Evolutionary conservation across 345 rosid species (phyloP).

Genomic region (Litchi chinensis): DNA sequence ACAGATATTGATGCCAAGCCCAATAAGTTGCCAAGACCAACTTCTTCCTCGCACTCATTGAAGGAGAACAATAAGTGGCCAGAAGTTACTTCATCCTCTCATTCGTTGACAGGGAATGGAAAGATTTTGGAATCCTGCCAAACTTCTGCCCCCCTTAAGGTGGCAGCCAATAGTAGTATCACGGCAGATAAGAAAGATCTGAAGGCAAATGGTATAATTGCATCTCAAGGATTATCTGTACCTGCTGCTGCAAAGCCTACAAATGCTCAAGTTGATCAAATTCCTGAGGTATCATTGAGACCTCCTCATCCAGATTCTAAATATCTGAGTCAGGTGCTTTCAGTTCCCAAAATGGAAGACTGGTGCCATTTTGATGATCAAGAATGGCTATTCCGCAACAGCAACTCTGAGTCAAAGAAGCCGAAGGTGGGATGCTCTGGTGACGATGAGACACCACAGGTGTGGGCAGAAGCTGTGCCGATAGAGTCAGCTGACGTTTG

Average conservation of each 20-base stretch:
- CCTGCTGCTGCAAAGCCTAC: conserved; percentile 29
- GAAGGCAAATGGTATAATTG: conserved; percentile 47
- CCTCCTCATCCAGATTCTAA: conserved; percentile 77
- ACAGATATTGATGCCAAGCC: conserved; percentile 52
- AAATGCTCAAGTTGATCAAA: conserved; percentile 38
- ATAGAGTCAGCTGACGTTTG: conserved; percentile 61
- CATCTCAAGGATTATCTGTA: conserved; percentile 31
- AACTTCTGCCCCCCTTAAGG: conserved; percentile 28
- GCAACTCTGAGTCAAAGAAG: conserved; percentile 33
- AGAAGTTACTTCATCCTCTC: conserved; percentile 32
- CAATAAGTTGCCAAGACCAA: conserved; percentile 40
- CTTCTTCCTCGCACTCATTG: conserved; percentile 12
- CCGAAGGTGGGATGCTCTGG: conserved; percentile 29
- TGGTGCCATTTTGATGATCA: conserved; percentile 50
- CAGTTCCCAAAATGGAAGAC: conserved; percentile 62
- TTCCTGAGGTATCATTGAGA: conserved; percentile 39
- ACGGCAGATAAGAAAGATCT: conserved; percentile 39
- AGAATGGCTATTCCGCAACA: conserved; percentile 60
- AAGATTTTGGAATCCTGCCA: conserved; percentile 36
- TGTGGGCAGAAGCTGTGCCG: conserved; percentile 68
- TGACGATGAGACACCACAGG: conserved; percentile 38
- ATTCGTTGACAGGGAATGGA: conserved; percentile 46
- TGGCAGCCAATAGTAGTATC: conserved; percentile 22
- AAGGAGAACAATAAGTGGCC: conserved; percentile 22
- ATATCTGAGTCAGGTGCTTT: conserved; percentile 53